These are phyloP conservation scores for Agarophyton chilense DNA, from an alignment of 23 red algal genomes.

Conservation along the genomic window DNA sequence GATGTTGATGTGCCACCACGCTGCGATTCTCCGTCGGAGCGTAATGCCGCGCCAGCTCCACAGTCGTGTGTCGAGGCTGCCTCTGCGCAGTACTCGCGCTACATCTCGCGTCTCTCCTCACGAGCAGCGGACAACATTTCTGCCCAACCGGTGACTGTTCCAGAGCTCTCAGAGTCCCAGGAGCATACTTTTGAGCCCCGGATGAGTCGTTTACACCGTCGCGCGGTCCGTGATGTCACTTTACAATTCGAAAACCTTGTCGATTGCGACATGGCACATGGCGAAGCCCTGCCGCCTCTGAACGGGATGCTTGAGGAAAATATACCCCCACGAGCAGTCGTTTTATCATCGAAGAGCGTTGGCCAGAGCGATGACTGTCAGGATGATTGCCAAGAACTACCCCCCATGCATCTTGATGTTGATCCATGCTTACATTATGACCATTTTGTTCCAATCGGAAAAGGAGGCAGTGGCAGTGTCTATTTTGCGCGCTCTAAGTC, in stretches of 20 bases:
- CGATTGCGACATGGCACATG: not conserved
- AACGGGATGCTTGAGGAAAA: constrained; percentile 31
- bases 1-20: not conserved
- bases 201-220: constrained; percentile 32
- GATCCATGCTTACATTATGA: constrained; percentile 27
- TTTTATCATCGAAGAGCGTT: not conserved
- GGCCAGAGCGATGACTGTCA: not conserved
- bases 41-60: not conserved
- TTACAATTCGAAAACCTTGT: constrained; percentile 14
- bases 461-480: constrained; percentile 49
- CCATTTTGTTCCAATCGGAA: constrained; percentile 50
- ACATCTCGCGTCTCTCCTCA: constrained; percentile 5
- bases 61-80: constrained; percentile 17
- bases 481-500: constrained; percentile 48
- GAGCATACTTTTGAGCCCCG: not conserved
- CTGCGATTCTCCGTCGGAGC: not conserved
- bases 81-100: constrained; percentile 7
- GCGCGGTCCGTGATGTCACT: constrained; percentile 43
- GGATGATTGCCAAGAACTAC: not conserved
- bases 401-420: constrained; percentile 50
- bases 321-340: not conserved
- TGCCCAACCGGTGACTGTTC: not conserved
- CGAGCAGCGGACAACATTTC: not conserved
- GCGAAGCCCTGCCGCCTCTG: not conserved
- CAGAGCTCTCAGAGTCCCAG: not conserved